Evolutionary conservation across 202 grass and related monocot species (phyloP).

Genomic region (Zoysia matrella): DNA sequence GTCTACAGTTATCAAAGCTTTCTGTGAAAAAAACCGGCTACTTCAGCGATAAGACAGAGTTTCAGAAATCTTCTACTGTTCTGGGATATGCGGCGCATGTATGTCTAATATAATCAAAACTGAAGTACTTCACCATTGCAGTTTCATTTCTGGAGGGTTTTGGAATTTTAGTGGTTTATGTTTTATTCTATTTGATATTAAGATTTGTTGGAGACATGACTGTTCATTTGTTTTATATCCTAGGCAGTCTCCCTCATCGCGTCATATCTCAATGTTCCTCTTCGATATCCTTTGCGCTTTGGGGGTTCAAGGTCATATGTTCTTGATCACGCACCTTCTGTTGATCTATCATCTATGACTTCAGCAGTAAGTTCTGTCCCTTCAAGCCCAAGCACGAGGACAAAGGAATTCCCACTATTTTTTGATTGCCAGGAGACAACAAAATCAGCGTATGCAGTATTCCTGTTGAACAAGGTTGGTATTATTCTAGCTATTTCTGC

Average conservation of each 20-base stretch:
- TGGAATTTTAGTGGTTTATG: conserved; percentile 26
- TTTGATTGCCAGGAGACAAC: conserved; percentile 85
- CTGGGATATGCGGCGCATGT: conserved; percentile 90
- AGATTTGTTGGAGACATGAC: conserved; percentile 4
- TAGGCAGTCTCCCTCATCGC: conserved; percentile 79
- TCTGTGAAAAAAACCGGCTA: conserved; percentile 69
- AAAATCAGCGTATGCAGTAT: conserved; percentile 89
- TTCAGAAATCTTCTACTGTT: conserved; percentile 71
- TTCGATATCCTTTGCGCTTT: conserved; percentile 86
- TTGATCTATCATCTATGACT: conserved; percentile 57
- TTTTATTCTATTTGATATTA: conserved; percentile 8
- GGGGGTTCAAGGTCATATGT: conserved; percentile 82
- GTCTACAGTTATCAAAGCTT: conserved; percentile 64
- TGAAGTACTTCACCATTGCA: neutral
- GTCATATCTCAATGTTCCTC: conserved; percentile 78
- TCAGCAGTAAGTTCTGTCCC: conserved; percentile 42
- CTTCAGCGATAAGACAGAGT: conserved; percentile 81
- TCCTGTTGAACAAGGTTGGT: conserved; percentile 94
- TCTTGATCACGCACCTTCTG: conserved; percentile 73
- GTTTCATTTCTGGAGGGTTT: neutral
- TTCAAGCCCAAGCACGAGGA: conserved; percentile 44
- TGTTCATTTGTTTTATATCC: conserved; percentile 44
- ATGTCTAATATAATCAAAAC: conserved; percentile 27
- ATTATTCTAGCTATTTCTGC: neutral
- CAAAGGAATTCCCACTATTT: conserved; percentile 87